These are phyloP conservation scores for Carpinus fangiana DNA, from an alignment of 306 rosid species.

Conservation along the genomic window DNA sequence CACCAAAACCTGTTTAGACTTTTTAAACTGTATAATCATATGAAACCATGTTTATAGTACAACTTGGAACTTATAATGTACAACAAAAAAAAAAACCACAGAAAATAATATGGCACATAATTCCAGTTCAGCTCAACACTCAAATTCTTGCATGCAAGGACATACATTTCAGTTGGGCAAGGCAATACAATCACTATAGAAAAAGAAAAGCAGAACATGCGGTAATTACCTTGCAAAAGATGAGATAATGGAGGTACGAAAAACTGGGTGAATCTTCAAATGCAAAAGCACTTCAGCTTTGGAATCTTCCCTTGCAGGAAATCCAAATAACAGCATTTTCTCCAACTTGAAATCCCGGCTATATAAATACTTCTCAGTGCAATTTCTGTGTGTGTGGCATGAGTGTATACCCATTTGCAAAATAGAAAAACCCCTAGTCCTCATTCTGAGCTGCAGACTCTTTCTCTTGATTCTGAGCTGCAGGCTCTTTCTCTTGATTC, in stretches of 20 bases:
- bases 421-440: constrained; percentile 45
- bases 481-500: no score
- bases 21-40: background rate
- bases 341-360: constrained; percentile 40
- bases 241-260: constrained; percentile 38
- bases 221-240: constrained; percentile 56
- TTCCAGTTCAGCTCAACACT: background rate
- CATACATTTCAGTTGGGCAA: constrained; percentile 16
- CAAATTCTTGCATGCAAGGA: background rate
- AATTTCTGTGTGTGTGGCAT: constrained; percentile 22
- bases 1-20: background rate
- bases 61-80: background rate
- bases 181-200: background rate
- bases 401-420: constrained; percentile 11
- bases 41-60: background rate
- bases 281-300: constrained; percentile 44
- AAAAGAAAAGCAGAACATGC: constrained; percentile 23
- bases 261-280: constrained; percentile 42
- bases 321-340: constrained; percentile 22
- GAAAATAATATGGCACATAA: background rate
- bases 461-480: no score
- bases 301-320: constrained; percentile 41
- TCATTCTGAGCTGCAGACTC: constrained; percentile 33
- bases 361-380: constrained; percentile 25
- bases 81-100: background rate